Percentiles rank a stretch among this genome's conserved stretches.
phyloP scores from a whole-genome alignment of 2,329 filamentous ascomycete species.

The Plenodomus biglobosus region DNA sequence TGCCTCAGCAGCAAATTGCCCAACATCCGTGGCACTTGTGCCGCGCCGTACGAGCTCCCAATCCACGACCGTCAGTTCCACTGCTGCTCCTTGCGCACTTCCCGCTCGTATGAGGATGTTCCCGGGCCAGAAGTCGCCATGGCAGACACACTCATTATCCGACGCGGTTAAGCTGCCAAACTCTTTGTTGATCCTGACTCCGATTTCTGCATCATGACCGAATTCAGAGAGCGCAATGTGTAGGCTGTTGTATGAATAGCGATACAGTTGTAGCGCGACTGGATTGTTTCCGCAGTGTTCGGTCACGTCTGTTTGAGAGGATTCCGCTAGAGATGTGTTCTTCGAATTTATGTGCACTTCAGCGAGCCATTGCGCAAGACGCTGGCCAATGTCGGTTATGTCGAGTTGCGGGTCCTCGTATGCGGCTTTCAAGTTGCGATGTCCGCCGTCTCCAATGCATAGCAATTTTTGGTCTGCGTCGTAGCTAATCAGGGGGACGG shows the following conservation, averaged over 20 bases:
- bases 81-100: constrained; percentile 10
- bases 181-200: constrained; percentile 24
- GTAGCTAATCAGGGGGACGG: constrained; percentile 27
- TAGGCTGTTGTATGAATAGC: constrained; percentile 36
- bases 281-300: constrained; percentile 26
- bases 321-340: constrained; percentile 12
- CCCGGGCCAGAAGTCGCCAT: constrained; percentile 46
- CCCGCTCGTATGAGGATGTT: constrained; percentile 29
- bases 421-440: constrained; percentile 34
- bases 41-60: constrained; percentile 43
- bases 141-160: constrained; percentile 41
- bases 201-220: constrained; percentile 29
- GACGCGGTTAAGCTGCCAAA: constrained; percentile 30
- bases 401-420: constrained; percentile 26
- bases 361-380: constrained; percentile 39
- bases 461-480: constrained; percentile 31
- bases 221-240: constrained; percentile 20
- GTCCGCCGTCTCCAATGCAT: constrained; percentile 35
- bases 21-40: constrained; percentile 41
- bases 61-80: constrained; percentile 34
- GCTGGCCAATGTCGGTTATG: constrained; percentile 22
- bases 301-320: background rate
- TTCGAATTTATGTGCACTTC: constrained; percentile 25
- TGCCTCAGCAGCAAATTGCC: constrained; percentile 43
- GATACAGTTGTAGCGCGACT: constrained; percentile 30